These are phyloP conservation scores for Colletotrichum sp. DNA, from an alignment of 2,329 filamentous ascomycete species.

Conservation along the genomic window DNA sequence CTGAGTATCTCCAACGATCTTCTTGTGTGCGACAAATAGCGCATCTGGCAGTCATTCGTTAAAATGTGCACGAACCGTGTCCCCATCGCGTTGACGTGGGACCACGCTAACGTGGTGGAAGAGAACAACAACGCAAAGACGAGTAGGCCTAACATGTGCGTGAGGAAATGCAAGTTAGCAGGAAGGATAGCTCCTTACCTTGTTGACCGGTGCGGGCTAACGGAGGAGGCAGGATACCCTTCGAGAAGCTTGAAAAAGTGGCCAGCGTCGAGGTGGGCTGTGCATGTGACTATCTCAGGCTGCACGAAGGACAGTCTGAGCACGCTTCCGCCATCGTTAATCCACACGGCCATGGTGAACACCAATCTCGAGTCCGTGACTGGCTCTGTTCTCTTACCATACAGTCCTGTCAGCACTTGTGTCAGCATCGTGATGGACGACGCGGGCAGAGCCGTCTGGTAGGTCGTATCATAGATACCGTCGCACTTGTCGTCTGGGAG, in stretches of 20 bases:
- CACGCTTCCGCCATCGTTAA: background rate
- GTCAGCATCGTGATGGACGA: background rate
- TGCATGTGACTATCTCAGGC: background rate
- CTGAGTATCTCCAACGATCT: background rate
- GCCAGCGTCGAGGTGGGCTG: background rate
- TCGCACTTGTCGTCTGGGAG: background rate
- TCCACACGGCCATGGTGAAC: background rate
- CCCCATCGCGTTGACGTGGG: background rate
- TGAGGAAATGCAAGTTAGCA: no score
- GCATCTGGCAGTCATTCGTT: background rate
- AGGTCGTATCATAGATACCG: background rate
- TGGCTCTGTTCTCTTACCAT: background rate
- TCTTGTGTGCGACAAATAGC: background rate
- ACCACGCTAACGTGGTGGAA: background rate
- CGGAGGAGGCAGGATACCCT: background rate
- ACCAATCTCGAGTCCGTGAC: background rate
- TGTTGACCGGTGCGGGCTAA: no score
- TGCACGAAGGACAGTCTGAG: background rate
- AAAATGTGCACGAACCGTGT: background rate
- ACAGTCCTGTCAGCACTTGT: background rate
- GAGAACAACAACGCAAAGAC: no score
- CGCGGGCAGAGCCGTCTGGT: background rate
- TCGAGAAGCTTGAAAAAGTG: background rate
- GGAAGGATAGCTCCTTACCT: no score
- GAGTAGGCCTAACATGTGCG: no score